phyloP scores from a whole-genome alignment of 768 basidiomycete species.

The Amanita polypyramis region DNA sequence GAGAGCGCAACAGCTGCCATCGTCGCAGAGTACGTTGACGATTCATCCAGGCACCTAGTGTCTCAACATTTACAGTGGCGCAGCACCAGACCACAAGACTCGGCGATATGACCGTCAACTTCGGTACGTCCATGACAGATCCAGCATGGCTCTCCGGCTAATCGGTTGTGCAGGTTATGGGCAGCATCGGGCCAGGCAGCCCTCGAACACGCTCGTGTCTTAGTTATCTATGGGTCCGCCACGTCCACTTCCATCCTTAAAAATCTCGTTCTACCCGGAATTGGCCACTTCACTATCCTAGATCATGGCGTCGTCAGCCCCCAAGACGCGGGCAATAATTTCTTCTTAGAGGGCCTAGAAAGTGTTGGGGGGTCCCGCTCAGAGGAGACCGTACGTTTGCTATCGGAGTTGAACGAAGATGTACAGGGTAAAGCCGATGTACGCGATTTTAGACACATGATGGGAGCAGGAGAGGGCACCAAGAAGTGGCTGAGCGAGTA shows the following conservation, averaged over 20 bases:
- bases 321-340: conserved; percentile 90
- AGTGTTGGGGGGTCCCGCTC: conserved; percentile 78
- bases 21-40: conserved; percentile 16
- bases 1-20: conserved; percentile 20
- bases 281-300: conserved; percentile 92
- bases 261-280: conserved; percentile 93
- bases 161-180: conserved; percentile 56
- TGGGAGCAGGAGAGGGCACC: conserved; percentile 31
- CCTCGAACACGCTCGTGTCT: conserved; percentile 73
- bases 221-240: conserved; percentile 73
- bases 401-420: conserved; percentile 81
- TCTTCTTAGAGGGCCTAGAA: conserved; percentile 74
- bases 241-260: conserved; percentile 87
- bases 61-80: conserved; percentile 27
- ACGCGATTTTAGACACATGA: conserved; percentile 42
- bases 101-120: conserved; percentile 93
- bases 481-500: conserved; percentile 33
- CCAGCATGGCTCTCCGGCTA: neutral
- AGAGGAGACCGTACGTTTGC: conserved; percentile 61
- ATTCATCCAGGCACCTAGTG: neutral
- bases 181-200: conserved; percentile 85
- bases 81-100: conserved; percentile 72
- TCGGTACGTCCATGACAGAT: conserved; percentile 33
- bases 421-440: conserved; percentile 64
- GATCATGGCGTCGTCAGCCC: conserved; percentile 51